These are phyloP conservation scores for Tulasnella sp. DNA, from an alignment of 768 basidiomycete genomes.

Conservation along the genomic window DNA sequence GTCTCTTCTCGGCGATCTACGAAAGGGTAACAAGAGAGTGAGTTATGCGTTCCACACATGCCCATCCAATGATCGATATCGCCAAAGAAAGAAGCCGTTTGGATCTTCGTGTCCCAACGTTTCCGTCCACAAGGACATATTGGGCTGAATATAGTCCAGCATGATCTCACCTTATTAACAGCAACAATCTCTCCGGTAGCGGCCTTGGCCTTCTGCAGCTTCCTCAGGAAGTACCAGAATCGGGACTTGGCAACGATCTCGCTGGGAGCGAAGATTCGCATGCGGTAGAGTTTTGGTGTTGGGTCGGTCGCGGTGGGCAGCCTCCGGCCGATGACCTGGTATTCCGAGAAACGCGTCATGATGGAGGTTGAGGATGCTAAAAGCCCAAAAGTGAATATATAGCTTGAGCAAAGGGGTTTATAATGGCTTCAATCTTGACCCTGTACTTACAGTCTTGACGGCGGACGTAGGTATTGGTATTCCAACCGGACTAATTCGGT, in stretches of 20 bases:
- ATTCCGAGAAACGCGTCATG: slow-evolving; percentile 67
- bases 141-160: slow-evolving; percentile 49
- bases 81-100: slow-evolving; percentile 38
- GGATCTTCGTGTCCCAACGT: background rate
- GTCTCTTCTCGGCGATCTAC: slow-evolving; percentile 98
- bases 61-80: slow-evolving; percentile 56
- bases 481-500: background rate
- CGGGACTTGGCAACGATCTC: slow-evolving; percentile 98
- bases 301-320: slow-evolving; percentile 92
- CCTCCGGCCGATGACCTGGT: slow-evolving; percentile 96
- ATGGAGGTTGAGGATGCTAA: slow-evolving; percentile 34
- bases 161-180: slow-evolving; percentile 87
- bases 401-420: background rate
- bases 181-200: slow-evolving; percentile 99
- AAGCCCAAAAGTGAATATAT: background rate
- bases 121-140: background rate
- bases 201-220: slow-evolving; percentile 99
- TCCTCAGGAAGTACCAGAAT: slow-evolving; percentile 99
- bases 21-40: slow-evolving; percentile 31
- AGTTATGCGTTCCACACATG: slow-evolving; percentile 42
- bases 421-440: background rate
- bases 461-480: background rate
- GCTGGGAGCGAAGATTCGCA: slow-evolving; percentile 99
- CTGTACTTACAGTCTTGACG: slow-evolving; percentile 1
- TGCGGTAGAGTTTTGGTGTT: slow-evolving; percentile 97